Evolutionary conservation across 75 land plant species (phyloP), one percentile per base, ranked within the genome.

Genomic region (Pinus albicaulis): DNA sequence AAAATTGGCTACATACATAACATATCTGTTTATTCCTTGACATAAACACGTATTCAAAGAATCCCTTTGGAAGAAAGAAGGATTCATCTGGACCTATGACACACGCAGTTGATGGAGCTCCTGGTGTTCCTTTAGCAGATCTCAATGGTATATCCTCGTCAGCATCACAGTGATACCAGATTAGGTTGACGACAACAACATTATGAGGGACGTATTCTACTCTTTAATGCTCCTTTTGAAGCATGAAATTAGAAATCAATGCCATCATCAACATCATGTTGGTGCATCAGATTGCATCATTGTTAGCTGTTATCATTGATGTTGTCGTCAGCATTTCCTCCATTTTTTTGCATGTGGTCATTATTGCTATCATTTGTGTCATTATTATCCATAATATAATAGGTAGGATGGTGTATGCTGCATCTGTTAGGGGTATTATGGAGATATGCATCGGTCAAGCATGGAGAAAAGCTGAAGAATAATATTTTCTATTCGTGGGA

Each of bases 31-130:
- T 72, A 25, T 79, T 72, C 82, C 56, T 22, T 65, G 28, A 80
- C 78, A 38, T 48, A 19, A 19, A 38, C 19, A 72, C 75, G 69
- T 84, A 77, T 81, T 86, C 88, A 4, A 86, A 86, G 60, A 86
- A 86, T 78, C 88, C 88, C 12, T 86, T 56, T 61, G 88, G 88
- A 31, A 76, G 87, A 55, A 86, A 80, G 77, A 84, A 76, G 69
- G 88, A 78, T 72, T 69, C 41, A 28, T 48, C 8, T 64, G 60
- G 22, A 76, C 68, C 24, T n/a, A 34, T 34, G n/a, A 19, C 59
- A 58, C 59, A 38, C 38, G 44, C 78, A 58, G 55, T 34, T 34
- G 78, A 74, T 55, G 65, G 52, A 31, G 63, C 80, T 55, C 53
- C 81, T 59, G 78, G 77, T 74, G 65, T 57, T 55, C 3, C 65